Evolutionary conservation across 1,284 basidiomycete genomes (phyloP).

Genomic region (Boletus smithii): DNA sequence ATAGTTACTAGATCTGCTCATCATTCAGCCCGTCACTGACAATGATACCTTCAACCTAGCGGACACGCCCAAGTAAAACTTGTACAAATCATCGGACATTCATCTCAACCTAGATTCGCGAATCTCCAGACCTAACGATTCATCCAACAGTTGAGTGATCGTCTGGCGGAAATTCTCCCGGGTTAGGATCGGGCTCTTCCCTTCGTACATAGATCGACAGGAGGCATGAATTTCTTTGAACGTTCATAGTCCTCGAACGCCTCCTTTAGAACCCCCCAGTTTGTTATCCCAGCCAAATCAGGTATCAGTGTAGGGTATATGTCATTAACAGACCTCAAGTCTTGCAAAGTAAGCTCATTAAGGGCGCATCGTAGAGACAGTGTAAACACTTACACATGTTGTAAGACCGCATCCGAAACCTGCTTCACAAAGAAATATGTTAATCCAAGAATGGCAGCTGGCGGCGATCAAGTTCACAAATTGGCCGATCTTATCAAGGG

Average conservation of each 20-base stretch:
- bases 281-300: constrained; percentile 3
- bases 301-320: constrained; percentile 11
- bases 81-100: too few species aligned
- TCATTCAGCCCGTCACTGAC: not conserved
- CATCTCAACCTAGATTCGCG: not conserved
- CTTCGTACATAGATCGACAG: constrained; percentile 2
- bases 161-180: constrained; percentile 1
- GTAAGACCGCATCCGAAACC: not conserved
- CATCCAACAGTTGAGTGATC: constrained; percentile 5
- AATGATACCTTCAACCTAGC: not conserved
- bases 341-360: not conserved
- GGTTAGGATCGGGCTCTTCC: not conserved
- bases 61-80: too few species aligned
- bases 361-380: not conserved
- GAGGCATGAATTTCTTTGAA: constrained; percentile 1
- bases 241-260: constrained; percentile 7
- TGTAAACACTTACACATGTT: not conserved
- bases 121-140: not conserved
- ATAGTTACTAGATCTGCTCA: too few species aligned
- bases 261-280: constrained; percentile 11
- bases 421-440: constrained; percentile 8
- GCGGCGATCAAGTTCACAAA: constrained; percentile 9
- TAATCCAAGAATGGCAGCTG: constrained; percentile 8
- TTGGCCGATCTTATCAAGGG: constrained; percentile 4
- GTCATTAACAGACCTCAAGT: constrained; percentile 9